Conservation (phyloP, 768 basidiomycete species). For the Hericium rajendrae region DNA sequence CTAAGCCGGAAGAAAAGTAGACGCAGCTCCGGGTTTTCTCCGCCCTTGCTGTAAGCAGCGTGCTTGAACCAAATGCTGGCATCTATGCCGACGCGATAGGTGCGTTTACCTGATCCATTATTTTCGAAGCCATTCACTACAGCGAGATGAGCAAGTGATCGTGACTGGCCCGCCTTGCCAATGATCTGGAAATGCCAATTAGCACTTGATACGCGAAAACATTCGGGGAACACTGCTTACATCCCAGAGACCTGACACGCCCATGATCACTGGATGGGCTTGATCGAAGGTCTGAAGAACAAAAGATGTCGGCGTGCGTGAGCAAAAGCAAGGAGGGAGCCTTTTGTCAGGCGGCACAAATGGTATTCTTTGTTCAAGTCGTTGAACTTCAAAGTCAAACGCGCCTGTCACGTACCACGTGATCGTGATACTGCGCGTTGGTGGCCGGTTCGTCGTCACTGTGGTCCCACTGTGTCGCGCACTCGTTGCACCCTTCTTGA, state of each 20-base stretch:
- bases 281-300: too few species aligned
- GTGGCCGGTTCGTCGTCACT: too few species aligned
- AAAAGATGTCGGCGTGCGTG: too few species aligned
- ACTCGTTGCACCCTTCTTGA: too few species aligned
- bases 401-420: neutral
- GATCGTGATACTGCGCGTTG: neutral
- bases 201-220: conserved; percentile 17
- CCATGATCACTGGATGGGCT: neutral
- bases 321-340: too few species aligned
- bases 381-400: neutral
- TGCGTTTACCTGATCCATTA: conserved; percentile 53
- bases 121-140: conserved; percentile 63
- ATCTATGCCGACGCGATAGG: conserved; percentile 77
- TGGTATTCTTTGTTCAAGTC: neutral
- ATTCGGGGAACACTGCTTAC: neutral
- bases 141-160: conserved; percentile 68
- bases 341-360: too few species aligned
- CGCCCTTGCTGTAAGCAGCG: conserved; percentile 58
- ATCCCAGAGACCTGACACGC: conserved; percentile 1
- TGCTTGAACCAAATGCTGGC: conserved; percentile 76
- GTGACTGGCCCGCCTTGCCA: conserved; percentile 57
- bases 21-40: conserved; percentile 80
- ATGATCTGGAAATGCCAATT: conserved; percentile 36
- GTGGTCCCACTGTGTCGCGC: too few species aligned
- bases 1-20: conserved; percentile 80